phyloP scores from a whole-genome alignment of 1,139 yeast species.

The Blastobotrys malaysiensis region DNA sequence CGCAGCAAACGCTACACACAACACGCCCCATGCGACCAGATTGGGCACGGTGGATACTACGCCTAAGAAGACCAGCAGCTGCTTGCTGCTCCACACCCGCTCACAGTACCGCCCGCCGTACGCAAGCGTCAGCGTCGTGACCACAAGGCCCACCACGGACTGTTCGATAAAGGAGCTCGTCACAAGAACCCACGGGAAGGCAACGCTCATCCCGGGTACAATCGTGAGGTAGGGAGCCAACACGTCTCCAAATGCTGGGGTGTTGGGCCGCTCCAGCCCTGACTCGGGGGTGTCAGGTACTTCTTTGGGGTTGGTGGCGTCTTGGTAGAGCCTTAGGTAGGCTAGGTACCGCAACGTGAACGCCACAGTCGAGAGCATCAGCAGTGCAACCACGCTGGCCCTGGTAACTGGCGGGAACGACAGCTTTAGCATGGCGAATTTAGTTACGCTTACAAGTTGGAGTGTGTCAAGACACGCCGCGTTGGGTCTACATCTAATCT shows the following conservation, averaged over 20 bases:
- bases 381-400: slow-evolving; percentile 29
- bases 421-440: slow-evolving; percentile 13
- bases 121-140: slow-evolving; percentile 47
- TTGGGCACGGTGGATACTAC: slow-evolving; percentile 58
- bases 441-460: neutral
- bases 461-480: neutral
- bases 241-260: slow-evolving; percentile 33
- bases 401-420: slow-evolving; percentile 41
- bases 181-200: slow-evolving; percentile 71
- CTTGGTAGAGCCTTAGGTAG: slow-evolving; percentile 15
- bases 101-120: slow-evolving; percentile 52
- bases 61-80: slow-evolving; percentile 53
- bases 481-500: neutral
- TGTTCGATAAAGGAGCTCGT: slow-evolving; percentile 71
- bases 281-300: slow-evolving; percentile 8
- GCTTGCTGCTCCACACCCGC: slow-evolving; percentile 53
- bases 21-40: slow-evolving; percentile 9
- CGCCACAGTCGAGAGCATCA: slow-evolving; percentile 30
- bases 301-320: neutral
- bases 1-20: slow-evolving; percentile 10
- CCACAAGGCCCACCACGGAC: slow-evolving; percentile 44
- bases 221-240: slow-evolving; percentile 61
- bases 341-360: slow-evolving; percentile 29
- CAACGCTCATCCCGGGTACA: slow-evolving; percentile 57
- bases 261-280: neutral